Evolutionary conservation across 371 early-diverging fungal species (phyloP).

Genomic region (Saksenaea vasiformis): DNA sequence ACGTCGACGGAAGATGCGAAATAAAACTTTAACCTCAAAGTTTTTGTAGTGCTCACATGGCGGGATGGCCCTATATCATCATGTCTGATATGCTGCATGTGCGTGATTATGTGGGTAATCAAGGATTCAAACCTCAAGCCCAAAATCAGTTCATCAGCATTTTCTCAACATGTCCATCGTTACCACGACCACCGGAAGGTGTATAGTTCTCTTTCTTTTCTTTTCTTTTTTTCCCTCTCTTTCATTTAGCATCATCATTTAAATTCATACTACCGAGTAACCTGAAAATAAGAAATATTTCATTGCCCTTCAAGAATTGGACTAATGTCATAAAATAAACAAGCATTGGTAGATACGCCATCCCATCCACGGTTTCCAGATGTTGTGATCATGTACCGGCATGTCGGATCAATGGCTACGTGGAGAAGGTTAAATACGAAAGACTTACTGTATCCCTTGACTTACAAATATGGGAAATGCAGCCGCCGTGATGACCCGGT

Average conservation of each 20-base stretch:
- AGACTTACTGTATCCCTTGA: not conserved
- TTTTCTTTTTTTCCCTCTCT: not conserved
- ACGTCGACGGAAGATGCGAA: conserved; percentile 16
- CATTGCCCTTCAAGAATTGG: conserved; percentile 15
- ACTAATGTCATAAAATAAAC: conserved; percentile 80
- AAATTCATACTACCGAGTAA: not conserved
- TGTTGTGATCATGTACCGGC: conserved; percentile 82
- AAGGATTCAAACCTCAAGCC: conserved; percentile 27
- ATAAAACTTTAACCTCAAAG: not conserved
- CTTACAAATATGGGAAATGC: conserved; percentile 78
- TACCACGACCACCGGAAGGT: conserved; percentile 4
- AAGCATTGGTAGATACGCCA: conserved; percentile 77
- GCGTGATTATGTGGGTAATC: conserved; percentile 45
- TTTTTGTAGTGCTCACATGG: conserved; percentile 32
- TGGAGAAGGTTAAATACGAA: not conserved
- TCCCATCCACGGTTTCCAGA: conserved; percentile 96
- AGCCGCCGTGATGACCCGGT: conserved; percentile 67
- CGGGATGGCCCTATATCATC: conserved; percentile 56
- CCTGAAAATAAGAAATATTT: not conserved
- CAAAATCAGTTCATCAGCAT: not conserved
- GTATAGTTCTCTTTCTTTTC: not conserved
- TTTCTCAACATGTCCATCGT: not conserved
- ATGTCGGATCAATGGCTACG: conserved; percentile 69
- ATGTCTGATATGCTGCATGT: conserved; percentile 57
- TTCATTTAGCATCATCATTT: not conserved